Percentiles rank a stretch among this genome's conserved stretches.
Conservation (phyloP, 768 basidiomycete genomes). For the Rhodotorula paludigena region DNA sequence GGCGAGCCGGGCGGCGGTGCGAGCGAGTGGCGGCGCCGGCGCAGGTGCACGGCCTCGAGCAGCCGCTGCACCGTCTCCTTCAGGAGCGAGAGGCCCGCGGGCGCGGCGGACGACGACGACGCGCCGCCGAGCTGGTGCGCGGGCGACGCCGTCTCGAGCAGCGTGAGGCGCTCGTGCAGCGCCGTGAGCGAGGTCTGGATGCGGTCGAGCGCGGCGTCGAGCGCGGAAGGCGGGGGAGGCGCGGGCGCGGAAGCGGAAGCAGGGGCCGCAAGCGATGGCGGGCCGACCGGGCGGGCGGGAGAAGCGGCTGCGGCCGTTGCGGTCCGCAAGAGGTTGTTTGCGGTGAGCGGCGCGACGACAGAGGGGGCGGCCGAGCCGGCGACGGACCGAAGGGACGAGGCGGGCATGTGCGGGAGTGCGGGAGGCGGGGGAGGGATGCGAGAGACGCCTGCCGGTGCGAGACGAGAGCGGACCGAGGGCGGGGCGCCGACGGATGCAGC, state of each 20-base stretch:
- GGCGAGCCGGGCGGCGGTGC: not conserved
- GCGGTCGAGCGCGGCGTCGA: conserved; percentile 73
- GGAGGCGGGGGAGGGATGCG: no score
- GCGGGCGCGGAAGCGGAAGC: not conserved
- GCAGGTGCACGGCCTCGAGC: not conserved
- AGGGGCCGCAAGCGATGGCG: not conserved
- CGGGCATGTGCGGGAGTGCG: no score
- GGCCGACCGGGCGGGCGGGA: not conserved
- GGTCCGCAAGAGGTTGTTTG: not conserved
- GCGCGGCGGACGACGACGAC: not conserved
- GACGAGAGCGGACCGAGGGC: not conserved
- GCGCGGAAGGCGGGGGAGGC: conserved; percentile 40
- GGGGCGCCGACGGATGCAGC: not conserved
- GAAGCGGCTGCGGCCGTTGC: not conserved
- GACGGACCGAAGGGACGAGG: no score
- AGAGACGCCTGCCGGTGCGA: no score
- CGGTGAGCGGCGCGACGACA: not conserved
- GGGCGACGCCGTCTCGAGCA: conserved; percentile 52
- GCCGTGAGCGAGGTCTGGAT: conserved; percentile 77
- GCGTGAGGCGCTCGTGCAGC: conserved; percentile 63
- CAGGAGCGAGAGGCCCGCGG: not conserved
- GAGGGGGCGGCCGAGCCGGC: no score
- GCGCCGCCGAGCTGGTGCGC: not conserved
- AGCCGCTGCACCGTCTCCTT: not conserved
- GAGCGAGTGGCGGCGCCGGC: not conserved